These are phyloP conservation scores for Trapa bicornis DNA, from an alignment of 345 rosid species.

Conservation along the genomic window DNA sequence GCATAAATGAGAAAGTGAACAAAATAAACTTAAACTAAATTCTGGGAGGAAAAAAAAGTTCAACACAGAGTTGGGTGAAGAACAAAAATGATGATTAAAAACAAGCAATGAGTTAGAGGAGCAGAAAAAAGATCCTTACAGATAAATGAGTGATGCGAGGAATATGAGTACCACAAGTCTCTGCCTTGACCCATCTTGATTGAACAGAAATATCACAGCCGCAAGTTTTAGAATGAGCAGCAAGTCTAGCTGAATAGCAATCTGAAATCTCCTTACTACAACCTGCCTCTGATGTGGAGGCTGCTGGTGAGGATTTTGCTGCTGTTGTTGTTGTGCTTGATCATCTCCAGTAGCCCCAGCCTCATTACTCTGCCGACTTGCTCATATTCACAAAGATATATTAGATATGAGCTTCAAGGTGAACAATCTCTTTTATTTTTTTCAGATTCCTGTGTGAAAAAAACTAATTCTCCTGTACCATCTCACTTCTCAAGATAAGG, in stretches of 20 bases:
- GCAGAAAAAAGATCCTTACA: conserved; percentile 43
- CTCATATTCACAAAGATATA: background rate
- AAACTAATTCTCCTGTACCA: background rate
- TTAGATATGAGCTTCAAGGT: background rate
- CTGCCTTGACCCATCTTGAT: conserved; percentile 97
- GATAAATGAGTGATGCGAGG: conserved; percentile 74
- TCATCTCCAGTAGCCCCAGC: conserved; percentile 30
- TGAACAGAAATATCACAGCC: conserved; percentile 83
- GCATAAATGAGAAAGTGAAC: background rate
- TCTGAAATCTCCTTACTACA: conserved; percentile 75
- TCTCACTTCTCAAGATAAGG: background rate
- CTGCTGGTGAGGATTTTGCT: conserved; percentile 50
- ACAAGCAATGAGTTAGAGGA: background rate
- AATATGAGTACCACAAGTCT: conserved; percentile 75
- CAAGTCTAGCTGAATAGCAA: conserved; percentile 86
- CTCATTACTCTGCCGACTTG: conserved; percentile 21
- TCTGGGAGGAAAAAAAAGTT: background rate
- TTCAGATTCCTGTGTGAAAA: background rate
- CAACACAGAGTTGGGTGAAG: background rate
- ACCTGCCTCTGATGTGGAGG: conserved; percentile 61
- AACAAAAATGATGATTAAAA: background rate
- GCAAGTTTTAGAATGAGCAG: conserved; percentile 85
- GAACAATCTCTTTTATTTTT: background rate
- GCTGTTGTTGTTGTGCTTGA: conserved; percentile 46
- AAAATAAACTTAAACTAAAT: background rate